Base-by-base conservation (phyloP, 2,329 filamentous ascomycete species). In the Fusarium sp. region DNA sequence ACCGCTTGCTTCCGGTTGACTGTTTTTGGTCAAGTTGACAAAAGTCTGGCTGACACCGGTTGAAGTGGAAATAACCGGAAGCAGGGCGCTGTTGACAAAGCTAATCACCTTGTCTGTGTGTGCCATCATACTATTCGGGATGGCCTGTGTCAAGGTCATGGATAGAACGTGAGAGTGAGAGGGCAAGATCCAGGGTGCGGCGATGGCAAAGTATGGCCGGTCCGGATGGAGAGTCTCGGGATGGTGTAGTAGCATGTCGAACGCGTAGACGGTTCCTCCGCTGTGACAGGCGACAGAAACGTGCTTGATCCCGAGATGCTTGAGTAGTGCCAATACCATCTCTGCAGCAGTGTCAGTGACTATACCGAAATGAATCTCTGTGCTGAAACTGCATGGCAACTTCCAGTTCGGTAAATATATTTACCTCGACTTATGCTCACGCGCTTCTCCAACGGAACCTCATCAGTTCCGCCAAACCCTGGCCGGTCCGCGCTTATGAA, bases 221-320 rank as follows among this genome's bases (percentile, higher is more conserved):
- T 70, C 66, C 4, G 71, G 66, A 27, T 70, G 25, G 8, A 73
- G 62, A 2, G 73, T 73, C 9, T 73, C 70, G 1, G 70, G 71
- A 2, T 73, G 66, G 13, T 73, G 70, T 20, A 71, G 37, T 5
- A 71, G 9, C 70, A 71, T 73, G 10, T 73, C 67, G 3, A 73
- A 18, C 1, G 71, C 70, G 39, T 73, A 73, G 1, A 73, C 41
- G 1, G 71, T 73, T 59, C 70, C 71, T 43, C 70, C 70, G 1
- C 71, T 73, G 13, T 73, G 70, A 0, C 62, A 73, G 8, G 66
- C 70, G 0, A 73, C 2, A 25, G 61, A 73, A 1, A 73, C 70
- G 2, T 73, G 67, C 7, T 60, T 45, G 7, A 73, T 61, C 1
- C 16, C 16, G 2, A 73, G 67, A 27, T 73, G 62, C 0, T 37